Evolutionary conservation across 2,329 filamentous ascomycete genomes (phyloP), one percentile per base, ranked within the genome.

Genomic region (Cytospora paraplurivora): DNA sequence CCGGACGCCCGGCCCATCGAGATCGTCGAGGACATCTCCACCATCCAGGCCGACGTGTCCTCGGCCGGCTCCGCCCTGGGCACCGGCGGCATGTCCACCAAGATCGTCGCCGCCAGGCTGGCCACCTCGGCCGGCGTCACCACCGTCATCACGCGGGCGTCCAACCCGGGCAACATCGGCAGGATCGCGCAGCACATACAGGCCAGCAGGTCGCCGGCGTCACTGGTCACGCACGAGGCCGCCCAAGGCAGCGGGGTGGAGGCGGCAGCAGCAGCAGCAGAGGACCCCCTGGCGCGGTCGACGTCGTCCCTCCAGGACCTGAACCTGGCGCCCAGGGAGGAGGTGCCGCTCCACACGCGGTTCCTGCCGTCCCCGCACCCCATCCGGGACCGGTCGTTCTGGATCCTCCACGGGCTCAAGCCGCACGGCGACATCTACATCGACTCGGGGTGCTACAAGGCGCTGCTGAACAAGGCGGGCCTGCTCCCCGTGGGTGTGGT

Each of bases 21-120:
- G 72, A 90, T 97, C 1, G 93, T 99, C 1, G 89, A 95, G 60
- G 93, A 99, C 72, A 96, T 99, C 65, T 82, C 86, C 0, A 83
- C 87, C 5, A 81, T 99, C 21, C 86, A 90, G 64, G 95, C 91
- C 3, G 95, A 99, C 76, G 88, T 97, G 7, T 97, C 93, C 3
- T 92, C 90, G 35, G 91, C 92, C 27, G 95, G 95, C 4, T 97
- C 93, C 3, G 83, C 90, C 4, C 79, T 99, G 17, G 95, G 95
- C 27, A 99, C 95, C 1, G 95, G 95, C 21, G 95, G 95, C 52
- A 99, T 99, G 95, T 89, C 90, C 67, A 99, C 95, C 64, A 99
- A 99, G 79, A 97, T 99, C 70, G 88, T 96, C 33, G 95, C 95
- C 59, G 95, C 95, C 33, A 87, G 91, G 60, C 84, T 99, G 47